A percentile compares a stretch with the other conserved stretches of the same genome.
Conservation (phyloP, 2,329 filamentous ascomycete genomes). For the Fusarium sp. region DNA sequence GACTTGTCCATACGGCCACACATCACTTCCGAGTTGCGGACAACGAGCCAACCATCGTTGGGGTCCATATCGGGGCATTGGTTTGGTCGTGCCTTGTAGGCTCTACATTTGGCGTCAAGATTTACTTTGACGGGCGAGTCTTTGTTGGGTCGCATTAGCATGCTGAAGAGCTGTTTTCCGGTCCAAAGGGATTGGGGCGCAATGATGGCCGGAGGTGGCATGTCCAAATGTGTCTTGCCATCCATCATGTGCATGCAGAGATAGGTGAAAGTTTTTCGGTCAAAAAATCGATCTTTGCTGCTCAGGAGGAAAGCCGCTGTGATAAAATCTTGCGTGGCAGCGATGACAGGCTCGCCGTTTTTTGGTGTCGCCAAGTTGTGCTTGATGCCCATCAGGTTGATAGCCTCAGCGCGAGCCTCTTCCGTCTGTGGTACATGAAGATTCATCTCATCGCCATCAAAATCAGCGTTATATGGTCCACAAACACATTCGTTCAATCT, state of each 20-base stretch:
- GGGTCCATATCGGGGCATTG: constrained; percentile 79
- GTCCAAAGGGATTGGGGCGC: constrained; percentile 94
- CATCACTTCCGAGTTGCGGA: constrained; percentile 97
- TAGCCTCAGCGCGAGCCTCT: constrained; percentile 94
- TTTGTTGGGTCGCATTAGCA: constrained; percentile 90
- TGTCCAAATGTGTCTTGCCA: constrained; percentile 79
- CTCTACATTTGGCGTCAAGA: constrained; percentile 90
- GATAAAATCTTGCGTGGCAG: constrained; percentile 99
- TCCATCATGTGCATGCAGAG: constrained; percentile 96
- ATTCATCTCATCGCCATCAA: constrained; percentile 99
- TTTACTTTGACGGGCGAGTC: constrained; percentile 88
- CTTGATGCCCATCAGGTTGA: constrained; percentile 97
- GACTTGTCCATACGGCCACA: constrained; percentile 98
- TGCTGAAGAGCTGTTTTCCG: constrained; percentile 94
- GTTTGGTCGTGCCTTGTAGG: constrained; percentile 75
- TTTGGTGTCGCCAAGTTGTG: constrained; percentile 96
- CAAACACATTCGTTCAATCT: constrained; percentile 98
- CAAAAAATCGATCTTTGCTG: constrained; percentile 93
- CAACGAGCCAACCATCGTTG: constrained; percentile 90
- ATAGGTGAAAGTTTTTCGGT: constrained; percentile 88
- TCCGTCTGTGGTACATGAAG: constrained; percentile 97
- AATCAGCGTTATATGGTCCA: constrained; percentile 98
- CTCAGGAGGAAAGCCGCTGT: constrained; percentile 93
- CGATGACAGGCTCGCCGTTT: constrained; percentile 97
- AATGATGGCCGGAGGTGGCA: constrained; percentile 87